Percentiles rank a stretch among this genome's conserved stretches.
These are phyloP conservation scores for Chrysosporium queenslandicum DNA, from an alignment of 2,329 filamentous ascomycete species.

Conservation along the genomic window DNA sequence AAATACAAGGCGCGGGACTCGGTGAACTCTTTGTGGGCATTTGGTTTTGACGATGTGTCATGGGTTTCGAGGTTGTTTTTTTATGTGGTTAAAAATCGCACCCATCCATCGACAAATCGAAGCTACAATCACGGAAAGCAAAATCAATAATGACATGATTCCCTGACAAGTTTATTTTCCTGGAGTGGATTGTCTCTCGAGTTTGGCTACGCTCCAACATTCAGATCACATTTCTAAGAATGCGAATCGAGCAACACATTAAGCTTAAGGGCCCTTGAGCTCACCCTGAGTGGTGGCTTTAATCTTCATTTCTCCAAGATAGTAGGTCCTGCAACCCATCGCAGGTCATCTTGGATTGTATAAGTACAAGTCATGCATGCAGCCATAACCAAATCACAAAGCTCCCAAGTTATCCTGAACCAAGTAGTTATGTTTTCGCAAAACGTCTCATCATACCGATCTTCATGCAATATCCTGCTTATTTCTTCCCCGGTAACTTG, in stretches of 20 bases:
- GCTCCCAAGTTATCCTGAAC: not conserved
- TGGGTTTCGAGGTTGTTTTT: not conserved
- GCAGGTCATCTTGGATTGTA: not conserved
- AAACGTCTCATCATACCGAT: not conserved
- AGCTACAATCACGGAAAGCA: constrained; percentile 7
- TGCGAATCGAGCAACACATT: not conserved
- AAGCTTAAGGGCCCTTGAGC: not conserved
- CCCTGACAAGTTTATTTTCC: not conserved
- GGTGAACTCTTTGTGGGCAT: constrained; percentile 3
- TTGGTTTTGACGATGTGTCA: constrained; percentile 1
- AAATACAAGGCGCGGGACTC: constrained; percentile 6
- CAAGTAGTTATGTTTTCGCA: not conserved
- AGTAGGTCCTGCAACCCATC: not conserved
- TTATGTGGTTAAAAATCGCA: constrained; percentile 5
- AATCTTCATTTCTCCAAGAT: not conserved
- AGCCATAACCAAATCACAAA: not conserved
- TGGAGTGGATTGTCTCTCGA: not conserved
- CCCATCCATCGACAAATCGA: constrained; percentile 5
- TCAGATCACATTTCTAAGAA: not conserved
- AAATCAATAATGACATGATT: constrained; percentile 13
- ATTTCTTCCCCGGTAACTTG: constrained; percentile 63
- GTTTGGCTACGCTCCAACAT: not conserved
- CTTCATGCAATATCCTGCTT: constrained; percentile 15
- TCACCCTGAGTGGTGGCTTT: not conserved
- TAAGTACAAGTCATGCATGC: not conserved